phyloP scores from a whole-genome alignment of 495 filamentous ascomycete species.

The Hamigera avellanea region DNA sequence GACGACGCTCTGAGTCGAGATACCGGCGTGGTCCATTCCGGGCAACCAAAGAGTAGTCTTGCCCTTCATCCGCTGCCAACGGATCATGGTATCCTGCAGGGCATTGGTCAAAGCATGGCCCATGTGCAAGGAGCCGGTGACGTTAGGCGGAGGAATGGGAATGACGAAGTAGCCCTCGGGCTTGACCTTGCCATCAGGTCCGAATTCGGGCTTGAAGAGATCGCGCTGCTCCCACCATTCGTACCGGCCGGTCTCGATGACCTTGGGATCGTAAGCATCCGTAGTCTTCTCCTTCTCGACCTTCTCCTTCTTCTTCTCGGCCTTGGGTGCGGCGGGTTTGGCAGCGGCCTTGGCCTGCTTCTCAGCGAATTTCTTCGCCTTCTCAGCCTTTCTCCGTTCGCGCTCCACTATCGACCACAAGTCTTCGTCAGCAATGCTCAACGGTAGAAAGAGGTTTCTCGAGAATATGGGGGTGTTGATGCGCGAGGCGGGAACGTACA shows the following conservation, averaged over 20 bases:
- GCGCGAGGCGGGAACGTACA: conserved; percentile 20
- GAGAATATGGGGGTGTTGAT: too few relatives aligned
- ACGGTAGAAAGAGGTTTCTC: too few relatives aligned
- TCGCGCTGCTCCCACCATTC: conserved; percentile 52
- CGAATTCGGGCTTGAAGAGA: conserved; percentile 65
- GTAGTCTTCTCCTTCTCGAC: conserved; percentile 16
- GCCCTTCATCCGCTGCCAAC: conserved; percentile 55
- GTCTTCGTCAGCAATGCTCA: conserved; percentile 10
- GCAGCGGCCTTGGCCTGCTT: conserved; percentile 41
- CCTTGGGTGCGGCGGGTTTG: conserved; percentile 34
- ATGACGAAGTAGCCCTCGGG: conserved; percentile 61
- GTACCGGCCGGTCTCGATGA: conserved; percentile 44
- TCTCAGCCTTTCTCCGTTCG: conserved; percentile 49
- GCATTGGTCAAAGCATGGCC: conserved; percentile 58
- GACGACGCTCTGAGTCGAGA: conserved; percentile 65
- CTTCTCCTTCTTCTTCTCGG: conserved; percentile 31
- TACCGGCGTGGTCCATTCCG: conserved; percentile 68
- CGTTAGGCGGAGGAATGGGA: conserved; percentile 66
- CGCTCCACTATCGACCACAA: conserved; percentile 30
- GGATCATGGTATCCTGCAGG: conserved; percentile 65
- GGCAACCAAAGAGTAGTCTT: conserved; percentile 62
- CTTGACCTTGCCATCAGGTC: conserved; percentile 52
- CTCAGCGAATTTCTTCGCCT: conserved; percentile 46
- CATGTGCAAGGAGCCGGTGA: conserved; percentile 59
- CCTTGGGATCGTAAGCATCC: conserved; percentile 41